Evolutionary conservation across 805 yeast species (phyloP).

Genomic region (Candida verbasci): DNA sequence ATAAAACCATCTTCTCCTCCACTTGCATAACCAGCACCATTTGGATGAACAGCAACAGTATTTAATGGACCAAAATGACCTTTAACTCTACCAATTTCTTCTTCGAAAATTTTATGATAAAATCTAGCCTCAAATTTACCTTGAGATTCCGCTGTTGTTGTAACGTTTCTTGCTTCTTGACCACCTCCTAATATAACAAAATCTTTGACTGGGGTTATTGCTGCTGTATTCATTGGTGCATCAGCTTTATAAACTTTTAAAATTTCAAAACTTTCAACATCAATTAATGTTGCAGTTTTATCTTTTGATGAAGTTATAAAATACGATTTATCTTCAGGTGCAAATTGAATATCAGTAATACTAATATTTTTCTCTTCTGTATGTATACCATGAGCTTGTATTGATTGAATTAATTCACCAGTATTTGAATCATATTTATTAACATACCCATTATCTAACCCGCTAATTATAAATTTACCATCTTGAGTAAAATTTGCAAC

Average conservation of each 20-base stretch:
- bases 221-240: conserved; percentile 93
- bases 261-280: conserved; percentile 68
- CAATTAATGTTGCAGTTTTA: conserved; percentile 73
- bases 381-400: conserved; percentile 67
- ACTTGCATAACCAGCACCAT: conserved; percentile 88
- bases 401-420: conserved; percentile 61
- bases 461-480: conserved; percentile 72
- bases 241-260: conserved; percentile 79
- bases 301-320: conserved; percentile 93
- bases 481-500: conserved; percentile 87
- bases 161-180: conserved; percentile 97
- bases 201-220: conserved; percentile 89
- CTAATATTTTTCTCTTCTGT: conserved; percentile 38
- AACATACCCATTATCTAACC: conserved; percentile 82
- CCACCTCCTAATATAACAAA: conserved; percentile 97
- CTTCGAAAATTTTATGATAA: conserved; percentile 90
- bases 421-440: conserved; percentile 74
- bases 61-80: conserved; percentile 99
- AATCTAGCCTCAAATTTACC: conserved; percentile 97
- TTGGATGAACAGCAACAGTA: conserved; percentile 89
- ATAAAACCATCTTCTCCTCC: conserved; percentile 99
- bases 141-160: conserved; percentile 89
- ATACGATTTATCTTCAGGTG: conserved; percentile 75
- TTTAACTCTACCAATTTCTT: conserved; percentile 93
- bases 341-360: conserved; percentile 86